phyloP scores from a whole-genome alignment of 2,329 filamentous ascomycete genomes.

The Microcyclosporella mali region DNA sequence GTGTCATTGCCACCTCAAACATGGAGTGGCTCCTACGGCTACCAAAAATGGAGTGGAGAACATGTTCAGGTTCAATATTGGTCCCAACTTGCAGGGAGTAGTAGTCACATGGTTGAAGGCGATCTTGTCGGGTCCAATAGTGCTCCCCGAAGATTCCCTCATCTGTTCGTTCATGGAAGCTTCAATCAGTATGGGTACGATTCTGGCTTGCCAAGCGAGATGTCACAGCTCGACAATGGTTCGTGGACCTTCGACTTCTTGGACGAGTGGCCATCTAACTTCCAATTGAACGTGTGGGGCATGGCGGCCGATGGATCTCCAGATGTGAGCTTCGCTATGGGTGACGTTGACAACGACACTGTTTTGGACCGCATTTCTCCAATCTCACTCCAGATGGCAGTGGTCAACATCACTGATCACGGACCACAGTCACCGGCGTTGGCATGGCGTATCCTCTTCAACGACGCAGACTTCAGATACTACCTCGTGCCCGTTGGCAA shows the following conservation, averaged over 20 bases:
- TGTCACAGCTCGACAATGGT: conserved; percentile 45
- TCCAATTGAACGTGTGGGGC: conserved; percentile 62
- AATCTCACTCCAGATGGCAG: conserved; percentile 48
- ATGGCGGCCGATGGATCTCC: conserved; percentile 58
- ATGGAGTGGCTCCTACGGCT: conserved; percentile 52
- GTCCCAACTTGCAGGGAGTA: conserved; percentile 53
- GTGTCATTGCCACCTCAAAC: conserved; percentile 42
- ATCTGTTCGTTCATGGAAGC: conserved; percentile 56
- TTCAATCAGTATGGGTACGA: conserved; percentile 62
- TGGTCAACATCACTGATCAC: conserved; percentile 54
- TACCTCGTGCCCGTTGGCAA: conserved; percentile 50
- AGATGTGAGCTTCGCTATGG: conserved; percentile 53
- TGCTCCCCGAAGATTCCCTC: conserved; percentile 50
- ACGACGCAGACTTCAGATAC: conserved; percentile 51
- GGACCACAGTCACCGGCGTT: conserved; percentile 50
- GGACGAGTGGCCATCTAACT: conserved; percentile 56
- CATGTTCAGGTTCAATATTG: conserved; percentile 61
- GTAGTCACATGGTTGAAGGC: conserved; percentile 54
- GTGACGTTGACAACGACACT: conserved; percentile 56
- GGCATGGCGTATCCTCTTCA: conserved; percentile 50
- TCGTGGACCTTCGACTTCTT: conserved; percentile 56
- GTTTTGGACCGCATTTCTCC: conserved; percentile 58
- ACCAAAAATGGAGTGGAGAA: conserved; percentile 55
- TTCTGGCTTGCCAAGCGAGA: conserved; percentile 49
- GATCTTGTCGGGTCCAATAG: conserved; percentile 43